Base-by-base conservation (phyloP, 1,284 basidiomycete genomes). In the Ceratobasidium theobromae region DNA sequence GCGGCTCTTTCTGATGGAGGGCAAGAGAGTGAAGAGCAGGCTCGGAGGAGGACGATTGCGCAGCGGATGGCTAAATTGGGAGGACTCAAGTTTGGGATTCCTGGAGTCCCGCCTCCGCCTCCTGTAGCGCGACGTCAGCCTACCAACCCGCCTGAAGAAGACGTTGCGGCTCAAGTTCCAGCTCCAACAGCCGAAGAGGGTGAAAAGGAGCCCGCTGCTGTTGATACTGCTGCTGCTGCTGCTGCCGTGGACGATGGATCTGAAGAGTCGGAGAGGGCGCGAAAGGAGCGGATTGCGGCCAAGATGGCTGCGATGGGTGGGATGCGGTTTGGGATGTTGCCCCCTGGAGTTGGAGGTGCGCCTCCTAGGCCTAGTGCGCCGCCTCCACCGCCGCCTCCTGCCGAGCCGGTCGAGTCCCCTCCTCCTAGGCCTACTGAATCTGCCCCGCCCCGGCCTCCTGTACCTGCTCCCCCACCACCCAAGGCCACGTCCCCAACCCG, bases 1-100 rank as follows among this genome's bases (percentile, higher is more conserved):
- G 21, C 14, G 32, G 43, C 38, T 23, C 27, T 25, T 16, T 30
- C 27, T 2, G 67, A 68, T 3, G 76, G 76, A 52, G 81, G 81
- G 69, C 82, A 86, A 68, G 76, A 77, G 0, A 45, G 33, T 27
- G 84, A 82, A 60, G 76, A 79, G 41, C 45, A 65, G 30, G 74
- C 75, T 2, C 79, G 83, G 53, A 80, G 83, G n/a, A 79, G 77
- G 30, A 86, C 86, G 1, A 87, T 91, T 49, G 87, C 88, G 1
- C 88, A 91, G 69, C 81, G 89, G 3, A 89, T 91, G 88, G 89
- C 89, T 0, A 87, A 84, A 70, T 77, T 91, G 1, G 88, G 89
- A 28, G 88, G 86, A 1, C 84, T 91, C 70, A 81, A 80, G 68
- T 87, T 91, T 69, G 88, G 88, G 2, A 84, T 80, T 18, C 82